Evolutionary conservation across 306 rosid genomes (phyloP).

Genomic region (Parietaria judaica): DNA sequence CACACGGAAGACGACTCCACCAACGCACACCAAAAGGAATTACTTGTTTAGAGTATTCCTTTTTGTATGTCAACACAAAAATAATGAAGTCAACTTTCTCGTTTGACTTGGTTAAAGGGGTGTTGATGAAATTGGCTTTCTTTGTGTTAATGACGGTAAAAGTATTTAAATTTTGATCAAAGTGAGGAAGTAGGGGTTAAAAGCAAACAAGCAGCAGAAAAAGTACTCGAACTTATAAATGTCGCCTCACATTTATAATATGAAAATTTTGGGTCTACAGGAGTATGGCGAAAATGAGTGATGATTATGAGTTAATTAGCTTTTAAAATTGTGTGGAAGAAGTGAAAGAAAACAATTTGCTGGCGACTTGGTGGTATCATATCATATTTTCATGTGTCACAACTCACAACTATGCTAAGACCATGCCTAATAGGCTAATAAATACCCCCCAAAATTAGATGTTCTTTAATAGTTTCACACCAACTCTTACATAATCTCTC

Average conservation of each 20-base stretch:
- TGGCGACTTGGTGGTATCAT: conserved; percentile 2
- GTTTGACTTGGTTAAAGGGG: not conserved
- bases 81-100: not conserved
- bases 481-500: too few relatives aligned
- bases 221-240: too few relatives aligned
- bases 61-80: not conserved
- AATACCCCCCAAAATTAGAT: too few relatives aligned
- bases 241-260: not conserved
- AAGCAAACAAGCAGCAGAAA: too few relatives aligned
- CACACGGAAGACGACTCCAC: conserved; percentile 68
- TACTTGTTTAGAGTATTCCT: conserved; percentile 38
- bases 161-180: too few relatives aligned
- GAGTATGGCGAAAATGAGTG: conserved; percentile 11
- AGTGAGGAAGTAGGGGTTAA: too few relatives aligned
- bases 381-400: not conserved
- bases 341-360: conserved; percentile 6
- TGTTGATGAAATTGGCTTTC: too few relatives aligned
- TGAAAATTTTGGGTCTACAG: conserved; percentile 11
- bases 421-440: too few relatives aligned
- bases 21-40: conserved; percentile 43
- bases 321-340: conserved; percentile 1
- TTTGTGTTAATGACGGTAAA: too few relatives aligned
- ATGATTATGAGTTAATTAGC: not conserved
- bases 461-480: too few relatives aligned
- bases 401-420: conserved; percentile 4